These are phyloP conservation scores for Heliosperma pusillum DNA, from an alignment of 148 eudicot genomes.

Conservation along the genomic window DNA sequence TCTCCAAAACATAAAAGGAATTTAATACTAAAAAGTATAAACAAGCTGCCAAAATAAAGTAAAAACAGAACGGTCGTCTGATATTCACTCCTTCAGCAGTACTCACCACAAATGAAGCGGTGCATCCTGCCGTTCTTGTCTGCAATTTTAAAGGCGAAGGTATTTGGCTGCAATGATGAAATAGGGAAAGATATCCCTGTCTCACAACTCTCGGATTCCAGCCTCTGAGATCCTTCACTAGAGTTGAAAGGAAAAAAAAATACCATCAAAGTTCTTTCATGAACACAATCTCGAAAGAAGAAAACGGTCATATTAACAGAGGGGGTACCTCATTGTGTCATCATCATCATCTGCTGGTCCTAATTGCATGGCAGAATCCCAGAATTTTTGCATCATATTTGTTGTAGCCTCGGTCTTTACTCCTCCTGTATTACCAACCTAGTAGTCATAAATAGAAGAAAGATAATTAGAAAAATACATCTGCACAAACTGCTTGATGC, in stretches of 20 bases:
- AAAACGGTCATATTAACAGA: not conserved
- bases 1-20: not conserved
- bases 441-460: slow-evolving; percentile 15
- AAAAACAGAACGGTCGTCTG: not conserved
- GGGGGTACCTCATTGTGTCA: slow-evolving; percentile 65
- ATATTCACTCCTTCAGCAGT: slow-evolving; percentile 3
- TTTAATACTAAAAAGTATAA: not conserved
- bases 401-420: slow-evolving; percentile 59
- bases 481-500: not conserved
- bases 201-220: slow-evolving; percentile 66
- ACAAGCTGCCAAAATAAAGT: too few species aligned
- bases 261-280: not conserved
- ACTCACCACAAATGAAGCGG: slow-evolving; percentile 83
- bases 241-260: not conserved
- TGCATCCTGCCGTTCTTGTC: slow-evolving; percentile 85
- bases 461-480: not conserved
- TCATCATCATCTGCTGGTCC: slow-evolving; percentile 69
- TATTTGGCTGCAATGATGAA: slow-evolving; percentile 38
- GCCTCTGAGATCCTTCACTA: slow-evolving; percentile 66
- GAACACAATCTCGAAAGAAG: not conserved
- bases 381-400: slow-evolving; percentile 88
- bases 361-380: slow-evolving; percentile 89
- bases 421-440: slow-evolving; percentile 83
- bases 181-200: slow-evolving; percentile 43
- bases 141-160: slow-evolving; percentile 79